Evolutionary conservation across 2,329 filamentous ascomycete species (phyloP).

Genomic region (Xylaria sp.): DNA sequence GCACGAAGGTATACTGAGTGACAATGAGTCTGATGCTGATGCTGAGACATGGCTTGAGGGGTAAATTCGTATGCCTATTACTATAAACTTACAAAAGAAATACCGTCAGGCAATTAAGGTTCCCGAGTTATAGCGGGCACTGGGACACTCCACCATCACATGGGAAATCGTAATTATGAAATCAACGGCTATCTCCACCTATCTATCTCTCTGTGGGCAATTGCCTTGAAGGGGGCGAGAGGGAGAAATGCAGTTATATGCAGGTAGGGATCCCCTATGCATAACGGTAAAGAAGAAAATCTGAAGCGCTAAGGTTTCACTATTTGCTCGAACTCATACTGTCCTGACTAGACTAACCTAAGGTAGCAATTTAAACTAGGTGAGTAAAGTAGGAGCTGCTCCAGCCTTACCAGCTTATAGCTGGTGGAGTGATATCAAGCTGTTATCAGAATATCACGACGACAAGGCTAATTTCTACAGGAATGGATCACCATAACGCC

Average conservation of each 20-base stretch:
- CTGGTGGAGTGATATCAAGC: constrained; percentile 13
- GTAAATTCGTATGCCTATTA: not conserved
- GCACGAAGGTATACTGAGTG: not conserved
- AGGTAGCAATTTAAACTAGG: constrained; percentile 13
- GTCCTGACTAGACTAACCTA: not conserved
- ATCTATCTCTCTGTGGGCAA: not conserved
- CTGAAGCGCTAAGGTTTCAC: constrained; percentile 3
- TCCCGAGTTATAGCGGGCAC: not conserved
- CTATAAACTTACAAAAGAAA: no score
- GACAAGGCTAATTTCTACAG: constrained; percentile 14
- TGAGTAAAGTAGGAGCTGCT: constrained; percentile 21
- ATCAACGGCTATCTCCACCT: constrained; percentile 10
- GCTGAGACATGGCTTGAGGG: no score
- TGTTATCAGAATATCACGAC: constrained; percentile 31
- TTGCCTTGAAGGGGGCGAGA: constrained; percentile 2
- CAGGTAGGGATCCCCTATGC: constrained; percentile 22
- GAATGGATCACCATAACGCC: constrained; percentile 1
- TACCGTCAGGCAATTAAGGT: no score
- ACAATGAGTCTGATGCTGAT: not conserved
- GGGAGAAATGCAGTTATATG: constrained; percentile 9
- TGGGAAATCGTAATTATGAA: not conserved
- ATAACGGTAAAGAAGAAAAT: not conserved
- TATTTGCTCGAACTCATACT: not conserved
- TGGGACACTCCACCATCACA: not conserved
- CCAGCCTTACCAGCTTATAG: constrained; percentile 29